phyloP scores from a whole-genome alignment of 371 early-diverging fungal genomes.

The Mucor indicus region DNA sequence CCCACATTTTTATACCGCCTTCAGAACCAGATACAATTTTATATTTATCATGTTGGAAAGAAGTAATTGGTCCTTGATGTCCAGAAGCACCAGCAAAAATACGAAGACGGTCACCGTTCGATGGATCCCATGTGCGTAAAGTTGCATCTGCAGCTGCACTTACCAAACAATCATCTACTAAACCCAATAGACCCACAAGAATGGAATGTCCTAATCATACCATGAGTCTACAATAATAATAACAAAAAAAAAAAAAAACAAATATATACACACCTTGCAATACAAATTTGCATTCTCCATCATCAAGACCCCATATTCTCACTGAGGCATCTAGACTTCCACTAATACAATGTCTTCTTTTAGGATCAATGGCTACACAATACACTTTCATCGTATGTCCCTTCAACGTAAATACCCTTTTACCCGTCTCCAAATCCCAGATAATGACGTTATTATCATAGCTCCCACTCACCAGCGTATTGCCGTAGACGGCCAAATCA shows the following conservation, averaged over 20 bases:
- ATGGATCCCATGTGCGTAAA: conserved; percentile 91
- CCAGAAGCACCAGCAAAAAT: conserved; percentile 44
- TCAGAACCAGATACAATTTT: conserved; percentile 92
- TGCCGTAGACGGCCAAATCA: conserved; percentile 89
- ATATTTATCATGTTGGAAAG: conserved; percentile 87
- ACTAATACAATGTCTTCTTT: conserved; percentile 80
- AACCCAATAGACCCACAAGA: conserved; percentile 89
- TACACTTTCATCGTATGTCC: conserved; percentile 94
- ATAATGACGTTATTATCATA: conserved; percentile 94
- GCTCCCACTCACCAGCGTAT: conserved; percentile 89
- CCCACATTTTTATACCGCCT: conserved; percentile 92
- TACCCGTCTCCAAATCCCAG: conserved; percentile 83
- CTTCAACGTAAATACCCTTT: conserved; percentile 53
- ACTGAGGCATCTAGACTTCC: conserved; percentile 97
- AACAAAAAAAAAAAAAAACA: background rate
- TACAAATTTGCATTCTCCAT: conserved; percentile 75
- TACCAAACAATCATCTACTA: conserved; percentile 80
- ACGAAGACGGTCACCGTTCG: conserved; percentile 63
- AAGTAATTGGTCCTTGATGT: conserved; percentile 89
- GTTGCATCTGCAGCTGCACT: conserved; percentile 96
- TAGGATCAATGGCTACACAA: conserved; percentile 83
- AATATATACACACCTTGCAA: conserved; percentile 20
- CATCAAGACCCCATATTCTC: conserved; percentile 90
- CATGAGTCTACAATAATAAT: background rate
- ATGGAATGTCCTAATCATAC: conserved; percentile 76